Evolutionary conservation across 140 eudicot species (phyloP), one percentile per base, ranked within the genome.

Genomic region (Flaveria floridana): DNA sequence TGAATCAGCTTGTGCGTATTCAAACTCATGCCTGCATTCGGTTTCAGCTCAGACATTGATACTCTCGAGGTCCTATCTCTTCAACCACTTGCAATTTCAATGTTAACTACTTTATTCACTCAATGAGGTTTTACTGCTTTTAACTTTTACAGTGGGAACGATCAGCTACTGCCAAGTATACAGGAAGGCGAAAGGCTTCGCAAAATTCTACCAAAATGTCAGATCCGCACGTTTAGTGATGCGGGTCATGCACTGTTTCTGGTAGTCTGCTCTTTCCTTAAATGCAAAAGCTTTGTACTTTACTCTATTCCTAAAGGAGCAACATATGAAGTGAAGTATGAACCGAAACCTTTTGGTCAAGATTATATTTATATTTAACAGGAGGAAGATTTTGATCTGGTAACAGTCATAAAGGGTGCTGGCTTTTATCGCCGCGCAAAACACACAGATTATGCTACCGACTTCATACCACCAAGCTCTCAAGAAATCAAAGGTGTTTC

Each of bases 101-200:
- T 23, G 25, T 23, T 47, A 70, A 0, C 16, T 26, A 15, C 0
- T 52, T 59, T 63, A 62, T 64, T 6, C 50, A 34, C n/a, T 34
- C 12, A n/a, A 65, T 18, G 9, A 18, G 71, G 7, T 65, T 52
- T 21, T 39, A 26, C 30, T n/a, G 51, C n/a, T 70, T 15, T 46
- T 72, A 15, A 78, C 21, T 15, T 58, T 50, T 76, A 57, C 73
- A 87, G 96, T 81, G 89, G 87, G 73, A 87, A 74, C 76, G 96
- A 90, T 80, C 85, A 76, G 69, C 68, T 87, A 19, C 68, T 90
- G 48, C 90, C 97, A 59, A 88, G 92, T 78, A 63, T 23, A 68
- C 85, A 86, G 65, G 97, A 90, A 90, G 89, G 86, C 57, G 85
- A 90, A 84, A 86, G 95, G 82, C 97, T 90, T 59, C 56, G 73